Evolutionary conservation across 179 eudicot species (phyloP).

Genomic region (Nepenthes alata): DNA sequence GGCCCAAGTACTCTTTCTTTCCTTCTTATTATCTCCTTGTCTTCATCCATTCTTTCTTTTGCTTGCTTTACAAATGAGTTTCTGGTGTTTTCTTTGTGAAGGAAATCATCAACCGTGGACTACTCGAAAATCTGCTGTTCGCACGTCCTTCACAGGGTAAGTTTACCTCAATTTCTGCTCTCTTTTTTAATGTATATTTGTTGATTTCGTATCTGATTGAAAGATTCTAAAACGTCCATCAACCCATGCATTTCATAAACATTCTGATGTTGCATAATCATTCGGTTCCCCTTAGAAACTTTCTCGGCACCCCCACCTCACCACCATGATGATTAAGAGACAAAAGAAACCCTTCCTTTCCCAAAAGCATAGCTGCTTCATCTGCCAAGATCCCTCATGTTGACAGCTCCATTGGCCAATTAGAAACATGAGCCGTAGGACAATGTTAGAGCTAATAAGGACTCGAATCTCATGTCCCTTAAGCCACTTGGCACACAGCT

Average conservation of each 20-base stretch:
- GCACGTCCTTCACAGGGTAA: neutral
- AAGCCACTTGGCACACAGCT: neutral
- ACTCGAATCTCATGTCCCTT: too few species aligned
- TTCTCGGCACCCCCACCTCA: neutral
- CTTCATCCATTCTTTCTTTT: neutral
- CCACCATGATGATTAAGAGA: neutral
- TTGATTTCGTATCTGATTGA: too few species aligned
- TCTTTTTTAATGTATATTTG: too few species aligned
- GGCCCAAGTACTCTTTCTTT: slow-evolving; percentile 3
- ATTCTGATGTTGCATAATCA: neutral
- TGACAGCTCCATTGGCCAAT: neutral
- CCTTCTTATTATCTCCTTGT: neutral
- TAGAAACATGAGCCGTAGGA: too few species aligned
- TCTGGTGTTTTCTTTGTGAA: neutral
- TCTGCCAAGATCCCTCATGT: neutral
- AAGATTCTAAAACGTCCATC: too few species aligned
- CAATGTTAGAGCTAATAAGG: too few species aligned
- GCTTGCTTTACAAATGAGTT: neutral
- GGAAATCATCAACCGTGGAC: neutral
- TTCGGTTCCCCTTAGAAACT: neutral
- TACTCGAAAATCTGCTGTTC: neutral
- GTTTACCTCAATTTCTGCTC: too few species aligned
- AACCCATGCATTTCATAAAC: too few species aligned
- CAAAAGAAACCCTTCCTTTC: neutral
- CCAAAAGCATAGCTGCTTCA: neutral